Evolutionary conservation across 2,329 filamentous ascomycete species (phyloP).

Genomic region (Penicillium sp.): DNA sequence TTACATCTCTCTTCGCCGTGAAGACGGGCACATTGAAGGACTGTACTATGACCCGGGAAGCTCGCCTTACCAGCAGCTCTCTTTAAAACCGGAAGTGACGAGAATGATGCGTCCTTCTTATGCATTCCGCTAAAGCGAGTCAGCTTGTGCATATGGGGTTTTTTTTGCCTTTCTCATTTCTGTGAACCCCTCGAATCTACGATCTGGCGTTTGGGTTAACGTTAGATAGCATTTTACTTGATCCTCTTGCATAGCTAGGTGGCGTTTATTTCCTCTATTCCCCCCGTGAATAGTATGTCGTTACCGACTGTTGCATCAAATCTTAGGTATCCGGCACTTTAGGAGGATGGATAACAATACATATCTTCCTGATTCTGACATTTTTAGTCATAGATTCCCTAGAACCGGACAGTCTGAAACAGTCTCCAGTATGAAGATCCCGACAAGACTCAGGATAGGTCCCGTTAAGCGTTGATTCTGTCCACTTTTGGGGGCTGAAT

Average conservation of each 20-base stretch:
- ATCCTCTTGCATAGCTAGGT: conserved; percentile 12
- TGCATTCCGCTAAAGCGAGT: conserved; percentile 35
- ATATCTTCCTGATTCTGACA: neutral
- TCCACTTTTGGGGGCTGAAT: too few species aligned
- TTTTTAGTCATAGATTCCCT: too few species aligned
- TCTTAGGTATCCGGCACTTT: too few species aligned
- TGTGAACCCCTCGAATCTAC: neutral
- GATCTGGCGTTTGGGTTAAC: conserved; percentile 4
- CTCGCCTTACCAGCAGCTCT: conserved; percentile 49
- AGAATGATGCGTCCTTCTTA: conserved; percentile 44
- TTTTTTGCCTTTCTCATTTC: neutral
- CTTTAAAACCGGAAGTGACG: conserved; percentile 39
- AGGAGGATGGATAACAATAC: too few species aligned
- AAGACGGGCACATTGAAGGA: conserved; percentile 46
- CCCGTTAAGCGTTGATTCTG: too few species aligned
- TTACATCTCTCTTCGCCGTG: conserved; percentile 47
- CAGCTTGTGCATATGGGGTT: neutral
- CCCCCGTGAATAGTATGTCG: neutral
- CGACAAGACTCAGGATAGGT: too few species aligned
- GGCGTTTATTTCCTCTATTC: conserved; percentile 1
- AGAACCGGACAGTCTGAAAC: too few species aligned
- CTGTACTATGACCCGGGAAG: conserved; percentile 50
- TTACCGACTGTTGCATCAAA: neutral
- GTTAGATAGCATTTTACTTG: neutral
- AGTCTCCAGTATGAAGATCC: neutral